phyloP scores from a whole-genome alignment of 2,329 filamentous ascomycete species.

The Fusarium chuoi region DNA sequence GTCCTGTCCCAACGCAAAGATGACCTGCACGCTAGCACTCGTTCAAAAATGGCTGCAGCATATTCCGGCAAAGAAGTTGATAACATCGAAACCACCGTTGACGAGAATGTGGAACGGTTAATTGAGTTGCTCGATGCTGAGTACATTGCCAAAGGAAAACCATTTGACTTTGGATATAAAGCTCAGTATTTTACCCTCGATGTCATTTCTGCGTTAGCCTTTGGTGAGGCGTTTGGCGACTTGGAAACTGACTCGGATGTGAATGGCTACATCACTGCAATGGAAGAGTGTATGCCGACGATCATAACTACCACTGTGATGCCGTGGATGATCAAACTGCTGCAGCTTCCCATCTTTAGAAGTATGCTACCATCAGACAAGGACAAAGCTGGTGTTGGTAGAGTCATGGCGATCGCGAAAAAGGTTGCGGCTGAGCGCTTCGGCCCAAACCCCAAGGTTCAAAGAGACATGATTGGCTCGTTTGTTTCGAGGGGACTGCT shows the following conservation, averaged over 20 bases:
- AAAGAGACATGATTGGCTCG: not conserved
- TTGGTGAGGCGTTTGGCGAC: not conserved
- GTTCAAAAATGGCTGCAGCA: not conserved
- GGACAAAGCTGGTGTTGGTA: not conserved
- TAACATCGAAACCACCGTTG: fast-evolving
- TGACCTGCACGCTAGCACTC: not conserved
- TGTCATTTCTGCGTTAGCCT: not conserved
- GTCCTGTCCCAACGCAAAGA: not conserved
- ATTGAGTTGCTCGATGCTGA: not conserved
- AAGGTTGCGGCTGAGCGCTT: not conserved
- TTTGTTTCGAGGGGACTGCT: not conserved
- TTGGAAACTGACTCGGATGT: not conserved
- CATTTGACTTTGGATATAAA: not conserved
- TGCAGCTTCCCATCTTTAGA: not conserved
- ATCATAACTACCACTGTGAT: not conserved
- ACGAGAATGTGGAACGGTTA: not conserved
- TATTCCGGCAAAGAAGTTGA: not conserved
- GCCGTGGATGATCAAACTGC: not conserved
- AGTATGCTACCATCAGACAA: not conserved
- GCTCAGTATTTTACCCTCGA: not conserved
- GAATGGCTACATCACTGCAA: not conserved
- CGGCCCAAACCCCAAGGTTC: not conserved
- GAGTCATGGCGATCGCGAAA: not conserved
- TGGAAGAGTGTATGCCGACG: not conserved
- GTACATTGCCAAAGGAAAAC: not conserved